These are phyloP conservation scores for Phlyctochytrium planicorne DNA, from an alignment of 192 early-diverging fungal species.

Conservation along the genomic window DNA sequence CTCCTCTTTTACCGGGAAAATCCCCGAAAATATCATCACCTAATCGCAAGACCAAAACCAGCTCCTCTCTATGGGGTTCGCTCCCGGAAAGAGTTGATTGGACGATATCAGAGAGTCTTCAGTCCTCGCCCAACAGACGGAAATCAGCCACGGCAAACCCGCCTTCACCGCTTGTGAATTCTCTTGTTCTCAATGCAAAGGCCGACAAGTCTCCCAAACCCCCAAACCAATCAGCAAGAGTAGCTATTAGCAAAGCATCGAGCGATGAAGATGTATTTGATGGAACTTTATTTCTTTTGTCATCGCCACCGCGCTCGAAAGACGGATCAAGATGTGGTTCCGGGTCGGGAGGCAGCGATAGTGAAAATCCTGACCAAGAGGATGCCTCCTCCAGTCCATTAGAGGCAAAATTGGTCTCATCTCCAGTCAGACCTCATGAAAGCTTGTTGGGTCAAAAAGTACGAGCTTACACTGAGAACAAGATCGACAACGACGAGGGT, in stretches of 20 bases:
- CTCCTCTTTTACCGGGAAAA: neutral
- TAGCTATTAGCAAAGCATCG: too few relatives aligned
- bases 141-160: too few relatives aligned
- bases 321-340: neutral
- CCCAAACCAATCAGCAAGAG: too few relatives aligned
- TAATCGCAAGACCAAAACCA: neutral
- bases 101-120: too few relatives aligned
- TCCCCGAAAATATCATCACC: neutral
- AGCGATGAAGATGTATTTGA: too few relatives aligned
- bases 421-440: neutral
- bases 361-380: neutral
- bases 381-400: neutral
- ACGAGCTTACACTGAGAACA: neutral
- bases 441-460: neutral
- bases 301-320: neutral
- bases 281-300: too few relatives aligned
- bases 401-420: neutral
- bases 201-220: too few relatives aligned
- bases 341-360: neutral
- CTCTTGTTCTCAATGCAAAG: too few relatives aligned
- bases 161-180: too few relatives aligned
- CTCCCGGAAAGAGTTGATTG: too few relatives aligned
- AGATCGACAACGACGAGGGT: neutral
- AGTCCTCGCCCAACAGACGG: neutral
- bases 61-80: too few relatives aligned